These are phyloP conservation scores for Fusarium lateritium DNA, from an alignment of 2,329 filamentous ascomycete species.

Conservation along the genomic window DNA sequence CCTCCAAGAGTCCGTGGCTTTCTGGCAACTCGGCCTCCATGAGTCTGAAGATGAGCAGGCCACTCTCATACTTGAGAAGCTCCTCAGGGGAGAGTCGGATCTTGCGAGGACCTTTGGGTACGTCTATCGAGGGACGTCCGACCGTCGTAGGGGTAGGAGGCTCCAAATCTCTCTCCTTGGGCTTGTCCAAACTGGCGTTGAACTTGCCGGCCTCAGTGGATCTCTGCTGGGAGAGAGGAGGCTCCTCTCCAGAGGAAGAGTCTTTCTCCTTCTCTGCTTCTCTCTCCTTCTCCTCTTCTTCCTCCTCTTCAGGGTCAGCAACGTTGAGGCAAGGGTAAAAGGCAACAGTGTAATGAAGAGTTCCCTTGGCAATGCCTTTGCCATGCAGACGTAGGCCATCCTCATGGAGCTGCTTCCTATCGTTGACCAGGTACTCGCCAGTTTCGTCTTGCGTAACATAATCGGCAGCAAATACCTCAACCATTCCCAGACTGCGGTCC, in stretches of 20 bases:
- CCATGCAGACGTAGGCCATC: constrained; percentile 81
- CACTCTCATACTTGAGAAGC: constrained; percentile 87
- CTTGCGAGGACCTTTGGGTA: constrained; percentile 76
- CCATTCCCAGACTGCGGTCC: constrained; percentile 86
- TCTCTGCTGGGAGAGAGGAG: constrained; percentile 28
- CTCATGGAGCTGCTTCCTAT: constrained; percentile 77
- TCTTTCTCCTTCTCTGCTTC: constrained; percentile 36
- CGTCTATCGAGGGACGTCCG: constrained; percentile 62
- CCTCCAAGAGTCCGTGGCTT: constrained; percentile 82
- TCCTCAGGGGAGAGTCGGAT: constrained; percentile 84
- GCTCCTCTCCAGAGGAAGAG: constrained; percentile 35
- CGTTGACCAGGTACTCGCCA: constrained; percentile 85
- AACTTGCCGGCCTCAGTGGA: constrained; percentile 61
- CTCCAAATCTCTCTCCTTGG: constrained; percentile 41
- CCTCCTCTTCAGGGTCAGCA: constrained; percentile 90
- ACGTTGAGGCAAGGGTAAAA: constrained; percentile 94
- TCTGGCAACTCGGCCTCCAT: constrained; percentile 89
- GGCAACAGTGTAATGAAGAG: constrained; percentile 83
- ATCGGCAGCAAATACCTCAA: constrained; percentile 83
- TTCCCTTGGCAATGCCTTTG: constrained; percentile 82
- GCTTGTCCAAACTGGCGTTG: constrained; percentile 56
- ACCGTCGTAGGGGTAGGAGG: constrained; percentile 57
- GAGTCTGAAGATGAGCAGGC: constrained; percentile 93
- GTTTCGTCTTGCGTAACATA: constrained; percentile 83
- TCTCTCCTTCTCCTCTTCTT: constrained; percentile 64